A percentile compares a stretch with the other conserved stretches of the same genome.
These are phyloP conservation scores for Tolypocladium amazonense DNA, from an alignment of 2,329 filamentous ascomycete species.

Conservation along the genomic window DNA sequence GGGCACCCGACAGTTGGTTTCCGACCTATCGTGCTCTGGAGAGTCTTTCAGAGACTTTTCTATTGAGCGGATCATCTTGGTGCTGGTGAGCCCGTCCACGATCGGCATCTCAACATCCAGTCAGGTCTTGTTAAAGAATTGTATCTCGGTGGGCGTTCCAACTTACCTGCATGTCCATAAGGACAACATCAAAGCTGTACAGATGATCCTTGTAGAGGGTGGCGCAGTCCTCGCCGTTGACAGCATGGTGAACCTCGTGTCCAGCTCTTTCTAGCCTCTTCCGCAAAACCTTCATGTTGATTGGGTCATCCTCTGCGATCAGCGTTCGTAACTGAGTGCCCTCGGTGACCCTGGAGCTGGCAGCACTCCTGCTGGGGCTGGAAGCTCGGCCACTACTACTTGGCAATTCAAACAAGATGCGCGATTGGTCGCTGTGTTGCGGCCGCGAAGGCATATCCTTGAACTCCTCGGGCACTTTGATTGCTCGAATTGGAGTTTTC, in stretches of 20 bases:
- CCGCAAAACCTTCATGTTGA: conserved; percentile 72
- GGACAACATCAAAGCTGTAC: conserved; percentile 59
- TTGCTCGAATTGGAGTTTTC: conserved; percentile 33
- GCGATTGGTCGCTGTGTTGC: conserved; percentile 19
- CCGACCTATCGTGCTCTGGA: conserved; percentile 34
- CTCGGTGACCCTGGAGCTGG: conserved; percentile 11
- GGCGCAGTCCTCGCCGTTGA: conserved; percentile 80
- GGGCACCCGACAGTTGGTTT: conserved; percentile 56
- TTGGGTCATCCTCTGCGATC: conserved; percentile 79
- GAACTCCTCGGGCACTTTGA: conserved; percentile 39
- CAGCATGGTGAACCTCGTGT: conserved; percentile 59
- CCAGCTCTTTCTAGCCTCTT: conserved; percentile 71
- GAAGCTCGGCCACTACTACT: conserved; percentile 4
- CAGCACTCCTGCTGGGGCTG: conserved; percentile 12
- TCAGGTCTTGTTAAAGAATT: not conserved
- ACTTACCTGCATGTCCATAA: conserved; percentile 88
- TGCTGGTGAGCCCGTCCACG: conserved; percentile 71
- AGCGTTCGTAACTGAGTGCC: conserved; percentile 46
- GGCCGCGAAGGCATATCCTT: conserved; percentile 18
- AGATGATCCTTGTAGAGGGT: conserved; percentile 55
- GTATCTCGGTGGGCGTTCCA: not conserved
- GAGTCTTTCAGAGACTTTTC: conserved; percentile 46
- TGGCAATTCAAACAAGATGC: conserved; percentile 28
- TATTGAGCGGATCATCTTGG: conserved; percentile 70
- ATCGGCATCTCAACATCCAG: conserved; percentile 68